Base-by-base conservation (phyloP, 2,329 filamentous ascomycete genomes). In the Trichoderma simmonsii region DNA sequence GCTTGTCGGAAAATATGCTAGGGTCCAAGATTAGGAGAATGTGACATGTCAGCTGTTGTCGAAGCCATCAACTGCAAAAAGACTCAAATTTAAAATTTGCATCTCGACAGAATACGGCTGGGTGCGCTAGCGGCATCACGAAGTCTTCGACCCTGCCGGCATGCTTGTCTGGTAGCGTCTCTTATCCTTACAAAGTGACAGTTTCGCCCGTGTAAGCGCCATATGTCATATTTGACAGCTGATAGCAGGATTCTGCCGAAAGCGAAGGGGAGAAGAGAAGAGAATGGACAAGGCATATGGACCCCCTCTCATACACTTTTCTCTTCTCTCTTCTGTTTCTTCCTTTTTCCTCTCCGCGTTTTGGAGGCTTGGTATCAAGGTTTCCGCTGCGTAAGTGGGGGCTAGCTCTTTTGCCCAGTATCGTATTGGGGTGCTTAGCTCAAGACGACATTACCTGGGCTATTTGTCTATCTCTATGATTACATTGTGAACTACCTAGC, bases 31-130 rank as follows among this genome's bases (percentile, higher is more conserved):
- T 63, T 67, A 54, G 57, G 39, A 24, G 60, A 64, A 71, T 59
- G 48, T 71, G 69, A 71, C 69, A 8, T 71, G 69, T 71, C 69
- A 71, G 48, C 30, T 57, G 30, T 8, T 24, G 34, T 59, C 26
- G 30, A 48, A 26, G 69, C 60, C 14, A 30, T 56, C 51, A 48
- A 43, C 5, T 14, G 43, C 56, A 34, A 36, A 70, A 56, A 56
- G 67, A 30, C 67, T 21, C 26, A 61, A 34, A 34, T 51, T 61
- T 69, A 51, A 69, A 61, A 59, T 69, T 69, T 61, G 66, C 66
- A 51, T 63, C 67, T 63, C 59, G 67, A 63, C 59, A 70, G 51
- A 51, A 32, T 32, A 61, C 66, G 36, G 26, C 56, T 69, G 65
- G 54, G 15, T 30, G 12, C 34, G 26, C 43, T 51, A 69, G 56